Conservation (phyloP, 345 rosid species). For the Gossypium australe region DNA sequence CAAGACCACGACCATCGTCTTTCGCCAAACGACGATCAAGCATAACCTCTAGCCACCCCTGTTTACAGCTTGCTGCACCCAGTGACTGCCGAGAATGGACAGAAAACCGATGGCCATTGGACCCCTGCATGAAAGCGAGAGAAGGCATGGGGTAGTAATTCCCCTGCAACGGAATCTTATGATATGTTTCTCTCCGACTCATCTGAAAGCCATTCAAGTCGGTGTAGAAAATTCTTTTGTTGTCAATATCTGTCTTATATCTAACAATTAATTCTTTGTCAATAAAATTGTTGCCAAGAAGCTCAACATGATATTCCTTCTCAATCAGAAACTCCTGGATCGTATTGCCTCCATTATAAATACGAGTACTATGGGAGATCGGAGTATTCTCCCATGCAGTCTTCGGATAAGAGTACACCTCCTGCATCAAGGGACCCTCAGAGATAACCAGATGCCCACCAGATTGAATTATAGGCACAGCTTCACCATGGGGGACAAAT, state of each 20-base stretch:
- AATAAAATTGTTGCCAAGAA: conserved; percentile 53
- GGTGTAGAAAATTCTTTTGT: conserved; percentile 61
- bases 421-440: conserved; percentile 77
- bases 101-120: conserved; percentile 73
- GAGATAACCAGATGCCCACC: conserved; percentile 61
- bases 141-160: conserved; percentile 98
- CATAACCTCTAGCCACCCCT: conserved; percentile 97
- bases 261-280: conserved; percentile 83
- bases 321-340: conserved; percentile 59
- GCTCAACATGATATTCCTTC: conserved; percentile 96
- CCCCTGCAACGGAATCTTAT: conserved; percentile 96
- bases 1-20: conserved; percentile 98
- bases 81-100: conserved; percentile 89
- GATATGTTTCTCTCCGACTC: conserved; percentile 93
- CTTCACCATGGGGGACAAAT: conserved; percentile 76
- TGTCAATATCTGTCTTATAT: conserved; percentile 72
- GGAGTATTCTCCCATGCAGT: conserved; percentile 68
- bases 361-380: conserved; percentile 69
- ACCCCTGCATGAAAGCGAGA: conserved; percentile 85
- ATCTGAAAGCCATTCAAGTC: conserved; percentile 98
- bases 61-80: conserved; percentile 70
- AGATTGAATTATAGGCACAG: conserved; percentile 51
- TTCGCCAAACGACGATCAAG: conserved; percentile 72
- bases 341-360: conserved; percentile 57
- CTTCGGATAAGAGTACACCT: conserved; percentile 75